phyloP scores from a whole-genome alignment of 2,329 filamentous ascomycete species.

The Dendryphion nanum region DNA sequence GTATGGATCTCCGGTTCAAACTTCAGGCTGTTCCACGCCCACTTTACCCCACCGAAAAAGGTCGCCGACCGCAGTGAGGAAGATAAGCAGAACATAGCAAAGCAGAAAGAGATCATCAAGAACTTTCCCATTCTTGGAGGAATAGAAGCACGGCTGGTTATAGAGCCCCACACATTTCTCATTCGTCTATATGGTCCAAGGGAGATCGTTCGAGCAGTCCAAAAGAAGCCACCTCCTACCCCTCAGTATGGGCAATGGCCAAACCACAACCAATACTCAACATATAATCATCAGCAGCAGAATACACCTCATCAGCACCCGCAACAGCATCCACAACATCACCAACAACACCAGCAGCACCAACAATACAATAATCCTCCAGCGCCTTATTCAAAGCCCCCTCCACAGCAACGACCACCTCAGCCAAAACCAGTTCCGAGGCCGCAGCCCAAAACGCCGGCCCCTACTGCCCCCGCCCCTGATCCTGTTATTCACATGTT shows the following conservation, averaged over 20 bases:
- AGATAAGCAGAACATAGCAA: slow-evolving; percentile 54
- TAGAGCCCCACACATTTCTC: slow-evolving; percentile 78
- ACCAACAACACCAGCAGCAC: slow-evolving; percentile 6
- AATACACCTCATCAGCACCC: slow-evolving; percentile 2
- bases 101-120: slow-evolving; percentile 55
- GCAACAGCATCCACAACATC: slow-evolving; percentile 6
- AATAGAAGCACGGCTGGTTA: slow-evolving; percentile 62
- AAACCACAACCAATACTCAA: slow-evolving; percentile 24
- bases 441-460: slow-evolving; percentile 18
- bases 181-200: slow-evolving; percentile 46
- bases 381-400: slow-evolving; percentile 22
- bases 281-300: slow-evolving; percentile 11
- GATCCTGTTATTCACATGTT: slow-evolving; percentile 81
- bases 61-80: slow-evolving; percentile 63
- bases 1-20: slow-evolving; percentile 38
- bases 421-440: slow-evolving; percentile 25
- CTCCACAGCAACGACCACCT: slow-evolving; percentile 22
- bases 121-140: slow-evolving; percentile 37
- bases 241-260: slow-evolving; percentile 31
- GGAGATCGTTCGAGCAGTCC: slow-evolving; percentile 21
- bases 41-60: slow-evolving; percentile 37
- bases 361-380: slow-evolving; percentile 23
- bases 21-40: slow-evolving; percentile 39
- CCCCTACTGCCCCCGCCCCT: slow-evolving; percentile 40
- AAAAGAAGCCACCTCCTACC: slow-evolving; percentile 26